Conservation (phyloP, 768 basidiomycete genomes). For the Naganishia randhawae region DNA sequence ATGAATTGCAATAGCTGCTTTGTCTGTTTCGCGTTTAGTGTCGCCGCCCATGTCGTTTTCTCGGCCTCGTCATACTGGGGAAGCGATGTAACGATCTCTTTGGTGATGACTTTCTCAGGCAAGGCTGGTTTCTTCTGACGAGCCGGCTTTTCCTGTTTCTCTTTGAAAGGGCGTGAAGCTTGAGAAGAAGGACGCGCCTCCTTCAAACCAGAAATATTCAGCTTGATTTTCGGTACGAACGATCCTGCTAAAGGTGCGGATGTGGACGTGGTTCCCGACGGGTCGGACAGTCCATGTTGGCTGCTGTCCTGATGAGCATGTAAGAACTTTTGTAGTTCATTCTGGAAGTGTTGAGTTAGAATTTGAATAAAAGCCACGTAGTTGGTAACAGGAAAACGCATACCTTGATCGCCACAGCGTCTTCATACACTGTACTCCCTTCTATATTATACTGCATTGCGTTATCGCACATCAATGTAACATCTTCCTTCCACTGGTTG, state of each 20-base stretch:
- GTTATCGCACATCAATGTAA: constrained; percentile 85
- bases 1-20: constrained; percentile 13
- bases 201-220: constrained; percentile 22
- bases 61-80: constrained; percentile 39
- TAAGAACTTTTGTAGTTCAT: not conserved
- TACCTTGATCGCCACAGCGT: constrained; percentile 45
- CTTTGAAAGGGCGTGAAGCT: constrained; percentile 9
- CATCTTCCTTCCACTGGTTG: constrained; percentile 74
- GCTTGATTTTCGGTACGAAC: constrained; percentile 22
- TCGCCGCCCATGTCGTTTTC: constrained; percentile 38
- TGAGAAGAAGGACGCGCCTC: constrained; percentile 14
- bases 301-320: not conserved
- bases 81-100: constrained; percentile 42
- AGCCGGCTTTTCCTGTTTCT: not conserved
- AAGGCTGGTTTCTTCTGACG: constrained; percentile 26
- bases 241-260: not conserved
- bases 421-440: constrained; percentile 52
- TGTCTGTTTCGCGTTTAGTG: constrained; percentile 29
- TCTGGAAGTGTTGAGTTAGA: constrained; percentile 1
- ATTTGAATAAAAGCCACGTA: not conserved
- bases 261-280: not conserved
- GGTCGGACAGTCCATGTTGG: not conserved
- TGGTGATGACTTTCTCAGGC: constrained; percentile 40
- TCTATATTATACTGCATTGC: constrained; percentile 85
- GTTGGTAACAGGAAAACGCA: not conserved